Base-by-base conservation (phyloP, 2,329 filamentous ascomycete genomes). In the Diaporthe citriasiana region DNA sequence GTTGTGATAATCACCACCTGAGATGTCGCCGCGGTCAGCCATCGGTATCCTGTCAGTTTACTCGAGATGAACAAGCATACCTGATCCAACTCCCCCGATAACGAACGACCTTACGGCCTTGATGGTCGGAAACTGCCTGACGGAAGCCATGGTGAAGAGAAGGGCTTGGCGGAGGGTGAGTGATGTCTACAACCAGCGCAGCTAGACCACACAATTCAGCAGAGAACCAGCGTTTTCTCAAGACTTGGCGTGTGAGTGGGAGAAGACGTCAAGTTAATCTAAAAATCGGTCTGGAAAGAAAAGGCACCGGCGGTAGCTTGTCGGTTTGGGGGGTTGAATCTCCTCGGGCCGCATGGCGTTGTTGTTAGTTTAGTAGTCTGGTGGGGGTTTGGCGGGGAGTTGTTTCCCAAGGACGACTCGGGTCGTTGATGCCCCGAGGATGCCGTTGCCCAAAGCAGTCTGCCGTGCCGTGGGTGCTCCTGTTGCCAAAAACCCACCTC, bases 1-100 rank as follows among this genome's bases (percentile, higher is more conserved):
- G 88, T 98, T 98, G 88, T 98, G 95, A 83, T 98, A 98, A 82
- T 96, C 94, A 76, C 93, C 93, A 73, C 93, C 93, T 84, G 84
- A 84, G 72, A 85, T 40, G 33, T 40, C 63, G 2, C 33, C n/a
- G n/a, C 42, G 6, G 70, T 71, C 45, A 71, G 70, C 30, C 76
- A 38, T n/a, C n/a, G 45, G 19, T 45, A 9, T 35, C n/a, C 9
- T 53, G 15, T 4, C 25, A 30, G 72, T 25, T 75, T n/a, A 17
- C 13, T 30, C n/a, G 3, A 15, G 4, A 42, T 17, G 63, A 35
- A 63, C 25, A 75, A 6, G 89, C 90, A 40, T 76, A 86, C 86
- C 87, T 65, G 87, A 86, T 47, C 87, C 87, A 25, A 88, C 86
- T 70, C 92, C 92, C 73, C 90, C 88, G 72, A 94, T 93, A 74